phyloP scores from a whole-genome alignment of 371 early-diverging fungal genomes.

The Mortierella sp. region DNA sequence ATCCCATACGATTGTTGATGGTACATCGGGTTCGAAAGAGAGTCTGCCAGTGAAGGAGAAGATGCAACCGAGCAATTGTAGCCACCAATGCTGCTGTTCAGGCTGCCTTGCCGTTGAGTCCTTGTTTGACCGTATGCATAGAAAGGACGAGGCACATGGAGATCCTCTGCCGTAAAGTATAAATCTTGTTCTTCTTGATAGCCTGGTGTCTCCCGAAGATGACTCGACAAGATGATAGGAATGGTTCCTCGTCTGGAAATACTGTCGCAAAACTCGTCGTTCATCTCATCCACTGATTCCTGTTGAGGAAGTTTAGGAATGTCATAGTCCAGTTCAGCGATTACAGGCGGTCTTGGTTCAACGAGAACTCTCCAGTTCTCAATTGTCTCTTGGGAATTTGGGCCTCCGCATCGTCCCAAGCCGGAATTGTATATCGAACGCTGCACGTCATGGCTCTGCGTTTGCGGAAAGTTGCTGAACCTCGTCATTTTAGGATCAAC shows the following conservation, averaged over 20 bases:
- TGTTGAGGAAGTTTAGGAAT: not conserved
- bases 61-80: constrained; percentile 43
- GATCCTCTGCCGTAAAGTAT: constrained; percentile 13
- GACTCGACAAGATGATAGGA: constrained; percentile 36
- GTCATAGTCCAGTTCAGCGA: constrained; percentile 12
- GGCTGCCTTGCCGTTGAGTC: constrained; percentile 44
- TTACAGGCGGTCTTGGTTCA: constrained; percentile 32
- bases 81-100: constrained; percentile 45
- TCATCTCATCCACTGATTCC: not conserved
- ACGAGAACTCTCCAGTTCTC: constrained; percentile 48
- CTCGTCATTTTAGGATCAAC: not conserved
- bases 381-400: constrained; percentile 37
- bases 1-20: constrained; percentile 29
- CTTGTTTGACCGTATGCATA: constrained; percentile 38
- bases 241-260: constrained; percentile 27
- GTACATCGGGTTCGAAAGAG: constrained; percentile 51
- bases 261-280: constrained; percentile 6
- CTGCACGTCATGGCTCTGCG: constrained; percentile 13
- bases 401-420: constrained; percentile 6
- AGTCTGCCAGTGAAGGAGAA: constrained; percentile 48
- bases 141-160: constrained; percentile 30
- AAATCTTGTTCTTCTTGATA: constrained; percentile 3
- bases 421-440: not conserved
- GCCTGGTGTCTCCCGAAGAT: constrained; percentile 16
- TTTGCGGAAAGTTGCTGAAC: no score